Base-by-base conservation (phyloP, 169 alveolate genomes). In the Cryptosporidium ryanae region DNA sequence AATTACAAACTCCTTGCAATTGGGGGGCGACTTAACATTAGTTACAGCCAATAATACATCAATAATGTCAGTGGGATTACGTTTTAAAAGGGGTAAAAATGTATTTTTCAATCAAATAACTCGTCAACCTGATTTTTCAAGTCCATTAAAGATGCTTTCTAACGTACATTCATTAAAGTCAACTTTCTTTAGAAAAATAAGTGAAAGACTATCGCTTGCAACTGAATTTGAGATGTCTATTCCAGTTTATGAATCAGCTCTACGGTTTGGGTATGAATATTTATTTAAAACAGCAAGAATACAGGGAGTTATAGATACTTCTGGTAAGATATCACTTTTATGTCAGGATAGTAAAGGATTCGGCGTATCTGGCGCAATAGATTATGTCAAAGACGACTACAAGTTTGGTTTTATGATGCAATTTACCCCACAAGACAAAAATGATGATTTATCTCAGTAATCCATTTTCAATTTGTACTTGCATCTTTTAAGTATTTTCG, bases 331-430 rank as follows among this genome's bases (percentile, higher is more conserved):
- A 29, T 91, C 97, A n/a, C 92, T 94, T 59, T 95, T 93, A 32
- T 94, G 96, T 1, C 97, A 94, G 76, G 98, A 96, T 67, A 57
- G 25, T 46, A 82, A 82, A 82, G 97, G 97, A 18, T 95, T 95
- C 65, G 98, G 97, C 29, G 90, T 95, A 32, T 94, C 96, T 84
- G 98, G 97, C 2, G 90, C 91, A 64, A 93, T 95, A 55, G 98
- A 95, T 82, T 95, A 94, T 84, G 89, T 94, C 91, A 92, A 91
- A 67, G 94, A 94, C 68, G 94, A 92, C 49, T 95, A 94, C 84
- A 92, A 94, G 54, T 95, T 95, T 83, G 98, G 98, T 7, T 95
- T 94, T 82, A 94, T 94, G 95, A 94, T 95, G 97, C 97, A 95
- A 84, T 94, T 95, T 52, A 84, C 94, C 29, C 98, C 98, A 31